Evolutionary conservation across 1,284 basidiomycete species (phyloP).

Genomic region (Leccinum pachyderme): DNA sequence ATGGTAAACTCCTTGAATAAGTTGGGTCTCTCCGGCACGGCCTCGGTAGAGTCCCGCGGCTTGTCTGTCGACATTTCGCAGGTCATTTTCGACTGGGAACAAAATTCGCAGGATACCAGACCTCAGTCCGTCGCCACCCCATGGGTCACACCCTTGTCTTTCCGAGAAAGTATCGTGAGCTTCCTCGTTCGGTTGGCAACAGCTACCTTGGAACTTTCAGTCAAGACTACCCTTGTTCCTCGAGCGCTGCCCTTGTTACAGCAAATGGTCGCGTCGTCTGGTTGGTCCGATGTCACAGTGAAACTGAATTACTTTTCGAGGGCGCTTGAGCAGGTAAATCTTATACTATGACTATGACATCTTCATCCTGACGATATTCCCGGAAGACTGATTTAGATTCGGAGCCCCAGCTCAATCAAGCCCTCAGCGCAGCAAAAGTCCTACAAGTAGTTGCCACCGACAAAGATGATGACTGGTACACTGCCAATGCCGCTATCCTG

Average conservation of each 20-base stretch:
- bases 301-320: slow-evolving; percentile 89
- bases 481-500: slow-evolving; percentile 73
- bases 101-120: slow-evolving; percentile 47
- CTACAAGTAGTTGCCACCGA: slow-evolving; percentile 85
- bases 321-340: slow-evolving; percentile 73
- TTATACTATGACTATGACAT: background rate
- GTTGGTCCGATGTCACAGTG: slow-evolving; percentile 93
- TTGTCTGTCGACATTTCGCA: slow-evolving; percentile 84
- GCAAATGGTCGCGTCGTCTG: slow-evolving; percentile 76
- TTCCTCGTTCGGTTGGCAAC: slow-evolving; percentile 89
- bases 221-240: slow-evolving; percentile 64
- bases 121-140: slow-evolving; percentile 23
- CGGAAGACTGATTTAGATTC: slow-evolving; percentile 68
- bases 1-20: slow-evolving; percentile 91
- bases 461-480: slow-evolving; percentile 85
- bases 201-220: slow-evolving; percentile 66
- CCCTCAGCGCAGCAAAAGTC: slow-evolving; percentile 86
- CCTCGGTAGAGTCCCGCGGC: slow-evolving; percentile 79
- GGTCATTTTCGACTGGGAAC: slow-evolving; percentile 88
- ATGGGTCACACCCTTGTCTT: slow-evolving; percentile 78
- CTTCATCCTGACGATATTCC: slow-evolving; percentile 19
- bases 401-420: slow-evolving; percentile 66
- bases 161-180: slow-evolving; percentile 89
- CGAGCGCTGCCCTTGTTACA: slow-evolving; percentile 83
- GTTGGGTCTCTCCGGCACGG: slow-evolving; percentile 76